Percentiles rank a stretch among this genome's conserved stretches.
These are phyloP conservation scores for Batkoa obscura DNA, from an alignment of 371 early-diverging fungal genomes.

Conservation along the genomic window DNA sequence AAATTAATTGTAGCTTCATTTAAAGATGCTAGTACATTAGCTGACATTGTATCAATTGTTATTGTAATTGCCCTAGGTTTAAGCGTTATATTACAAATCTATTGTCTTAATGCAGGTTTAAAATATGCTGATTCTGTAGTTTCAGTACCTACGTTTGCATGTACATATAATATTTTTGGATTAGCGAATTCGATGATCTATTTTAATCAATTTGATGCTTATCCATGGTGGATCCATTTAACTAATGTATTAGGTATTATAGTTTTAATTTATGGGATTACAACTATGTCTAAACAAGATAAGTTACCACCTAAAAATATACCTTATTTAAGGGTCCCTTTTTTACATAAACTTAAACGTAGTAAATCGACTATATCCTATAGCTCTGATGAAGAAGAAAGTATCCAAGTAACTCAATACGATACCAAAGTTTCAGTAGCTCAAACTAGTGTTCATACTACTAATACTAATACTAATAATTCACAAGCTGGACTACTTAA, in stretches of 20 bases:
- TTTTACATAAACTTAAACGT: too few relatives aligned
- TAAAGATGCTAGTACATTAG: not conserved
- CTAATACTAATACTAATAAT: too few relatives aligned
- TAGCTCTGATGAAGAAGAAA: too few relatives aligned
- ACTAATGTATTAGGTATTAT: conserved; percentile 31
- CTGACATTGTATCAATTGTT: not conserved
- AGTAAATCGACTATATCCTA: too few relatives aligned
- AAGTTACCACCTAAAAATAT: not conserved
- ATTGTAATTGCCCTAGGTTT: conserved; percentile 1
- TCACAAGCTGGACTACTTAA: too few relatives aligned
- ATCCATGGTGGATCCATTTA: conserved; percentile 33
- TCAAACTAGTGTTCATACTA: too few relatives aligned
- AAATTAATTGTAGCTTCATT: not conserved
- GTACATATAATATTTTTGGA: conserved; percentile 40
- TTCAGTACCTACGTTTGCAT: conserved; percentile 49
- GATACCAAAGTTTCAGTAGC: too few relatives aligned
- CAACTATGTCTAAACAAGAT: not conserved
- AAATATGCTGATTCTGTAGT: conserved; percentile 40
- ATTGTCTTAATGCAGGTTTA: conserved; percentile 42
- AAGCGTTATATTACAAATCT: conserved; percentile 14
- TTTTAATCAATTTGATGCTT: conserved; percentile 28
- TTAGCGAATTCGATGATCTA: conserved; percentile 44
- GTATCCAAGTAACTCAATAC: too few relatives aligned
- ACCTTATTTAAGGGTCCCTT: not conserved
- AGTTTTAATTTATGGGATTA: not conserved